These are phyloP conservation scores for Erysimum cheiranthoides DNA, from an alignment of 345 rosid genomes.

Conservation along the genomic window DNA sequence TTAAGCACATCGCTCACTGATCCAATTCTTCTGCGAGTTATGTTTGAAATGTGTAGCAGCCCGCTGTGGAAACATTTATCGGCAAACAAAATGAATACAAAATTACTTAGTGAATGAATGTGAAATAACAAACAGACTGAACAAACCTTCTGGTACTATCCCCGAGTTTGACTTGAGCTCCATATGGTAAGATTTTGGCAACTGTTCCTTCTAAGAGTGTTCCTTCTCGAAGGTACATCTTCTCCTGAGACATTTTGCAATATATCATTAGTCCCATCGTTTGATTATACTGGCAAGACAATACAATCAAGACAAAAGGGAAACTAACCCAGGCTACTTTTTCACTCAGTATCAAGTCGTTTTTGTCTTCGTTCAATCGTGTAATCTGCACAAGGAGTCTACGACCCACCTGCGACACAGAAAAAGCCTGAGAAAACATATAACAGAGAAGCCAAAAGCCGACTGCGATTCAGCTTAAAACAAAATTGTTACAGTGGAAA, in stretches of 20 bases:
- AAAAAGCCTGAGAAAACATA: conserved; percentile 1
- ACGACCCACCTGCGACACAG: conserved; percentile 65
- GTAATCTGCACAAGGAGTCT: conserved; percentile 59
- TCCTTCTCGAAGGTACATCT: conserved; percentile 77
- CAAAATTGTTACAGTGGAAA: conserved; percentile 12
- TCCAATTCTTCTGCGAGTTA: conserved; percentile 57
- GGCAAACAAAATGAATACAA: conserved; percentile 11
- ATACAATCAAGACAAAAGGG: not conserved
- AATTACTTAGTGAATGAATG: not conserved
- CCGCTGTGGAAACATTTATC: conserved; percentile 57
- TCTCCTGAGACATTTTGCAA: conserved; percentile 59
- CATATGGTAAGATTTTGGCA: conserved; percentile 75
- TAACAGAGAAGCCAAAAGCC: not conserved
- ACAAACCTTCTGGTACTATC: conserved; percentile 81
- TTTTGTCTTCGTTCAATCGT: conserved; percentile 70
- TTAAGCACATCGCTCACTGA: conserved; percentile 70
- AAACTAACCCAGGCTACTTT: conserved; percentile 77
- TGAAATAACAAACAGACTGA: too few relatives aligned
- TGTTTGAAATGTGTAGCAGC: conserved; percentile 87
- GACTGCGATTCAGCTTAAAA: not conserved
- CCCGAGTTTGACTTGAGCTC: conserved; percentile 86
- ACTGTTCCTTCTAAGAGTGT: conserved; percentile 89
- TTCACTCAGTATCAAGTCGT: conserved; percentile 83
- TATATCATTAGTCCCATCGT: conserved; percentile 21
- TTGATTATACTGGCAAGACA: not conserved